These are phyloP conservation scores for Penicillium aurantiogriseum DNA, from an alignment of 2,329 filamentous ascomycete genomes.

Conservation along the genomic window DNA sequence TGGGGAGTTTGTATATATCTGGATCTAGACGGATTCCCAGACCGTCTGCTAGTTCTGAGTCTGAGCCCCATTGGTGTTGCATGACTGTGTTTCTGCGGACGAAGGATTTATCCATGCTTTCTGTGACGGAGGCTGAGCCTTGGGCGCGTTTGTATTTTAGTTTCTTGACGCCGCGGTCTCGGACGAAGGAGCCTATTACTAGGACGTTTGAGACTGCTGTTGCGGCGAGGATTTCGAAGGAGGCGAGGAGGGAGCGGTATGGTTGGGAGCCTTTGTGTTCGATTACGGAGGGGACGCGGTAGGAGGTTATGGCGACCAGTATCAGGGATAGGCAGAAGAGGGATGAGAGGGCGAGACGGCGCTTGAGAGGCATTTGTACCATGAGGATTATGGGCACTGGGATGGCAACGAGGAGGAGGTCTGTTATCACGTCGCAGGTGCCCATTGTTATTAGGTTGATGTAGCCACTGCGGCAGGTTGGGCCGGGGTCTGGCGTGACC, in stretches of 20 bases:
- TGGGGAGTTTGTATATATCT: conserved; percentile 46
- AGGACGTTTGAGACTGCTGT: conserved; percentile 84
- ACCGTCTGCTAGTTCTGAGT: conserved; percentile 82
- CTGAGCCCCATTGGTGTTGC: conserved; percentile 76
- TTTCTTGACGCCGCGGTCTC: conserved; percentile 88
- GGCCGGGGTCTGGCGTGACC: conserved; percentile 79
- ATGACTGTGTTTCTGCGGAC: conserved; percentile 57
- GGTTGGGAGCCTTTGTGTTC: conserved; percentile 70
- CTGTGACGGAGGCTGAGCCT: conserved; percentile 49
- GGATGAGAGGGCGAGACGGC: conserved; percentile 74
- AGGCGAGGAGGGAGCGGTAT: conserved; percentile 83
- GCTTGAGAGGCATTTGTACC: conserved; percentile 71
- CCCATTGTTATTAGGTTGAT: conserved; percentile 88
- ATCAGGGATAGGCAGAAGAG: conserved; percentile 83
- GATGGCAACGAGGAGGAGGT: conserved; percentile 81
- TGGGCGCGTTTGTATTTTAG: conserved; percentile 64
- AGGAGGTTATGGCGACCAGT: conserved; percentile 75
- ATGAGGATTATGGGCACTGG: conserved; percentile 83
- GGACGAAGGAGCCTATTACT: conserved; percentile 86
- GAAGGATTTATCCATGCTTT: conserved; percentile 44
- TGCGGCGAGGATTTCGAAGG: conserved; percentile 84
- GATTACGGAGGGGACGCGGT: conserved; percentile 78
- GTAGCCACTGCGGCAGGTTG: conserved; percentile 80
- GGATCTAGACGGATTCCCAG: conserved; percentile 67
- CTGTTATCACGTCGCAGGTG: conserved; percentile 82